Evolutionary conservation across 2,329 filamentous ascomycete genomes (phyloP).

Genomic region (Aspergillus sergii): DNA sequence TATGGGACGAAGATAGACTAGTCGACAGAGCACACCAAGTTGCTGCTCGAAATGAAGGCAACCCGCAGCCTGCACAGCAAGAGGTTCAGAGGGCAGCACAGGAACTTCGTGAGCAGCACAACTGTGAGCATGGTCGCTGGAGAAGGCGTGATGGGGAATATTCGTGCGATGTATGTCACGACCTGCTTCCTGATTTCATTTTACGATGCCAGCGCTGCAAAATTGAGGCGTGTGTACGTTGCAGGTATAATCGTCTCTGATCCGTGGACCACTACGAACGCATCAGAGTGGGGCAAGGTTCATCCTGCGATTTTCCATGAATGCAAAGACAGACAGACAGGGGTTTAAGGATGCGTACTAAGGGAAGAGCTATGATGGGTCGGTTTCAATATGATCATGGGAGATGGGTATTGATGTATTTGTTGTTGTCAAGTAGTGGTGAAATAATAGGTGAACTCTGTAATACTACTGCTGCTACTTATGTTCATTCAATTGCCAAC

Average conservation of each 20-base stretch:
- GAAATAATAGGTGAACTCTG: background rate
- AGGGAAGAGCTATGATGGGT: background rate
- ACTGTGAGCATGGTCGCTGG: constrained; percentile 19
- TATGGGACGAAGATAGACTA: constrained; percentile 31
- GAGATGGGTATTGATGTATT: background rate
- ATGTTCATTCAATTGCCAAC: background rate
- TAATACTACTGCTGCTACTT: background rate
- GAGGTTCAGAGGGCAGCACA: constrained; percentile 11
- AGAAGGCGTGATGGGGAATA: constrained; percentile 1
- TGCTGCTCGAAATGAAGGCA: background rate
- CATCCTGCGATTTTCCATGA: background rate
- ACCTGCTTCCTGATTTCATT: constrained; percentile 12
- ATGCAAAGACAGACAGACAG: background rate
- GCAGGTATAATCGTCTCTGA: constrained; percentile 18
- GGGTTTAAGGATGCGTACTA: background rate
- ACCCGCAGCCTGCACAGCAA: background rate
- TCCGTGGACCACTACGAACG: background rate
- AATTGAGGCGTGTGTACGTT: constrained; percentile 11
- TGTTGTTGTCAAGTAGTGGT: background rate
- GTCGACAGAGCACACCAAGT: constrained; percentile 11
- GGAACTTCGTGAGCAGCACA: constrained; percentile 16
- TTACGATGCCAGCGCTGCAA: constrained; percentile 12
- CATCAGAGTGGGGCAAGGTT: background rate
- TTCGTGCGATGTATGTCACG: constrained; percentile 13
- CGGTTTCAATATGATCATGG: background rate